phyloP scores from a whole-genome alignment of 306 rosid genomes.

The Ormosia emarginata region DNA sequence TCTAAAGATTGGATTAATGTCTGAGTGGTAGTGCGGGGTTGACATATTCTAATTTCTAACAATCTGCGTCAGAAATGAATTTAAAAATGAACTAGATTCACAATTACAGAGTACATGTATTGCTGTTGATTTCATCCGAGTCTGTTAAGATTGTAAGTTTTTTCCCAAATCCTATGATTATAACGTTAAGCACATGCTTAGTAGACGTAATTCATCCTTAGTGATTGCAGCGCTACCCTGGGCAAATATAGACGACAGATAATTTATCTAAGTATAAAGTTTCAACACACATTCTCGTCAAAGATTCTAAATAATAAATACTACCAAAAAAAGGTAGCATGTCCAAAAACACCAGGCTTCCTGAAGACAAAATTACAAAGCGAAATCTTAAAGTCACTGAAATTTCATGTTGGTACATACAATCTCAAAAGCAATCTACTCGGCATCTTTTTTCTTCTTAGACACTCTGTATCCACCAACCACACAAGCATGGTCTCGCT shows the following conservation, averaged over 20 bases:
- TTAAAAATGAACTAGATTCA: no score
- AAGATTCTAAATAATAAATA: not conserved
- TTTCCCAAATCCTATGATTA: no score
- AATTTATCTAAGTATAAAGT: not conserved
- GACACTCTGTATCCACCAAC: slow-evolving; percentile 71
- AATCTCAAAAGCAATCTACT: not conserved
- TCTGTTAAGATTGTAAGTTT: no score
- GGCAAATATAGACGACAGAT: not conserved
- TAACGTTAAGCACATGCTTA: no score
- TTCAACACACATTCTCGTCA: not conserved
- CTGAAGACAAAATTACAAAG: not conserved
- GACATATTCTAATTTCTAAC: no score
- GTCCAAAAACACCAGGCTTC: not conserved
- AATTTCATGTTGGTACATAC: not conserved
- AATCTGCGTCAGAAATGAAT: no score
- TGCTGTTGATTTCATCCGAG: no score
- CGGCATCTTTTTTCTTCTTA: slow-evolving; percentile 56
- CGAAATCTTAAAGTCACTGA: not conserved
- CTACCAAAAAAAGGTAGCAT: not conserved
- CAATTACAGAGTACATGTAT: no score
- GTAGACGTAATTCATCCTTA: no score
- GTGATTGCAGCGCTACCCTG: not conserved
- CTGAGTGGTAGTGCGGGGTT: no score
- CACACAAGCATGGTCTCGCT: slow-evolving; percentile 94
- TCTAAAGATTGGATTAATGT: no score